Conservation (phyloP, 495 filamentous ascomycete genomes). For the Penicillium alfredii region DNA sequence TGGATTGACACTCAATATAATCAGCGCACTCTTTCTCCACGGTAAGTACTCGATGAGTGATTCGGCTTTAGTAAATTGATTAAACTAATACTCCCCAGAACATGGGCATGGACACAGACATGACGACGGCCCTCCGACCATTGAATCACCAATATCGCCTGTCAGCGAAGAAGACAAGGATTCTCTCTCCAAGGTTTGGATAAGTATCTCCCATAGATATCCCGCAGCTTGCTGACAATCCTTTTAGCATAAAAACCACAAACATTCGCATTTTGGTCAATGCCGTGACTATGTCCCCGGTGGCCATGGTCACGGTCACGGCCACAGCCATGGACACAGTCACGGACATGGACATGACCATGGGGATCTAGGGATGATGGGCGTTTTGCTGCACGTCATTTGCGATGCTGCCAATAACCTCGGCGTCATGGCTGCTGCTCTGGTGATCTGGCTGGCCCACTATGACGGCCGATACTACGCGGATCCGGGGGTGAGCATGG, state of each 20-base stretch:
- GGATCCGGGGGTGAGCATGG: slow-evolving; percentile 42
- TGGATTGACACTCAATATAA: slow-evolving; percentile 71
- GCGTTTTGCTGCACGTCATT: slow-evolving; percentile 44
- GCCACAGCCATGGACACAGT: slow-evolving; percentile 7
- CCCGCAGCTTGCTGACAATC: slow-evolving; percentile 2
- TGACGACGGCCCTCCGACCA: slow-evolving; percentile 5
- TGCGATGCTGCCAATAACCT: slow-evolving; percentile 47
- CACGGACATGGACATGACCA: slow-evolving; percentile 30
- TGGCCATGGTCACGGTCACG: slow-evolving; percentile 50
- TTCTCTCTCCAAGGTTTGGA: slow-evolving; percentile 14
- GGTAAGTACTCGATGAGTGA: slow-evolving; percentile 30
- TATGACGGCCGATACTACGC: slow-evolving; percentile 42
- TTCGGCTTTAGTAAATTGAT: too few relatives aligned
- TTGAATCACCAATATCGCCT: slow-evolving; percentile 9
- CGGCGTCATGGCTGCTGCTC: slow-evolving; percentile 41
- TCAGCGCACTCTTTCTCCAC: slow-evolving; percentile 72
- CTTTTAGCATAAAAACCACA: slow-evolving; percentile 19
- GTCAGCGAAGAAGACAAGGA: slow-evolving; percentile 9
- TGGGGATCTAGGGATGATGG: slow-evolving; percentile 39
- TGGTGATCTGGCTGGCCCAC: slow-evolving; percentile 39
- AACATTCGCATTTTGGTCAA: slow-evolving; percentile 14
- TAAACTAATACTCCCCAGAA: too few relatives aligned
- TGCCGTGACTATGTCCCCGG: slow-evolving; percentile 1
- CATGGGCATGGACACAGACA: slow-evolving; percentile 22
- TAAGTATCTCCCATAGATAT: neutral